phyloP scores from a whole-genome alignment of 352 stramenopile species.

The Globisporangium nodosum region DNA sequence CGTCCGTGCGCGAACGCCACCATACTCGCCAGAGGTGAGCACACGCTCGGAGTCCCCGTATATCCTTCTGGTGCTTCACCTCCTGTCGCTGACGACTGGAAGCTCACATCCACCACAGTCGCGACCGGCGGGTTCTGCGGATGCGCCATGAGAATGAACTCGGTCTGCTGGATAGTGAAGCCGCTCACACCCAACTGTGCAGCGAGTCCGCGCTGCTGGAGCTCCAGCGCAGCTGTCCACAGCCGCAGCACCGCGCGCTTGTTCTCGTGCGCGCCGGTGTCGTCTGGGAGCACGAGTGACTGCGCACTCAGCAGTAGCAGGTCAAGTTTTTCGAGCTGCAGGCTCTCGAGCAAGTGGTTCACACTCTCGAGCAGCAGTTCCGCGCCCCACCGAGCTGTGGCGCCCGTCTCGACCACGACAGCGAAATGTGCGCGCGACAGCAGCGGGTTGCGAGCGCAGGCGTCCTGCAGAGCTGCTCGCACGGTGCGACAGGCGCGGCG shows the following conservation, averaged over 20 bases:
- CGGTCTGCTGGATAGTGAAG: slow-evolving; percentile 45
- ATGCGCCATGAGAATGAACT: slow-evolving; percentile 40
- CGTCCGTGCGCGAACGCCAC: slow-evolving; percentile 35
- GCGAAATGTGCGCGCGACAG: slow-evolving; percentile 25
- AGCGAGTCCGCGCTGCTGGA: slow-evolving; percentile 31
- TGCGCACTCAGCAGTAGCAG: slow-evolving; percentile 34
- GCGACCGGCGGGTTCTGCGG: slow-evolving; percentile 21
- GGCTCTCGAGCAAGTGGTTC: slow-evolving; percentile 20
- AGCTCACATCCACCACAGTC: slow-evolving; percentile 13
- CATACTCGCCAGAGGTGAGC: slow-evolving; percentile 10
- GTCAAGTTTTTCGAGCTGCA: slow-evolving; percentile 36
- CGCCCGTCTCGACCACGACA: slow-evolving; percentile 20
- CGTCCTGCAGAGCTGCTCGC: slow-evolving; percentile 18
- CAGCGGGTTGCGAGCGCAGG: slow-evolving; percentile 21
- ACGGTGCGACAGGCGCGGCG: slow-evolving; percentile 20
- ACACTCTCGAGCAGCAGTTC: slow-evolving; percentile 20
- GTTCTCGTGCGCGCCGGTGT: slow-evolving; percentile 17
- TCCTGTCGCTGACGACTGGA: neutral
- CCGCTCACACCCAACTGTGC: slow-evolving; percentile 36
- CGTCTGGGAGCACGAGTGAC: slow-evolving; percentile 8
- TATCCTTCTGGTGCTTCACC: neutral
- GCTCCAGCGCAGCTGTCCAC: slow-evolving; percentile 35
- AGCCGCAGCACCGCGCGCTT: slow-evolving; percentile 40
- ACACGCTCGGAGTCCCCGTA: too few species aligned
- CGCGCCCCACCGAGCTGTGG: slow-evolving; percentile 6